Evolutionary conservation across 345 rosid species (phyloP), one percentile per base, ranked within the genome.

Genomic region (Gossypium arboreum): DNA sequence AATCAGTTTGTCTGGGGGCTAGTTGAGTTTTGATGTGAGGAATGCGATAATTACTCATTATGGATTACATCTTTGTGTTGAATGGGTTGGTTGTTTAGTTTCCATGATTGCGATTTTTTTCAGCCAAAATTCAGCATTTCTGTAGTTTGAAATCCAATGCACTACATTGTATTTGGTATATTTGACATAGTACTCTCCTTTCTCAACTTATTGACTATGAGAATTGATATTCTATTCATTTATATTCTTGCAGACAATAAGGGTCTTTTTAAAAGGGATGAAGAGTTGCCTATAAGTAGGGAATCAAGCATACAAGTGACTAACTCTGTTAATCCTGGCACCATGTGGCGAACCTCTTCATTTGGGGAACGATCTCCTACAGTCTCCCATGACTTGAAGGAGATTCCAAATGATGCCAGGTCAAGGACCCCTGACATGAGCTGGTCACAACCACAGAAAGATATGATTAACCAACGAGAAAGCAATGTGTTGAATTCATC

Each of bases 221-320:
- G 88, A 66, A 74, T 65, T 61, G 79, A 74, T 34, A 7, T 34
- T 34, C 41, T 34, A 34, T 34, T 34, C 41, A 34, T 34, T 34
- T 5, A 34, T 34, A 5, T 34, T 34, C 41, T 34, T 34, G 7
- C 41, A 34, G 41, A 34, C 41, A 34, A 34, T 34, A 34, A 34
- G 41, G 41, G 7, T 34, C 7, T 5, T 34, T 34, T 34, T 34
- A 84, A 79, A 79, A 88, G 81, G 81, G 75, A 75, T 73, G 90
- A 83, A 70, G 90, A 86, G 74, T 79, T 77, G 52, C 80, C 88
- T 13, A 60, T 73, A 56, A 78, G 63, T 78, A 77, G 84, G 78
- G 94, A 89, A 73, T 73, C 75, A 25, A 62, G 77, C 69, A 13
- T 75, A 73, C 90, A 77, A 76, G 90, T 82, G 72, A 85, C 76